phyloP scores from a whole-genome alignment of 768 basidiomycete species.

The Mrakia blollopis region DNA sequence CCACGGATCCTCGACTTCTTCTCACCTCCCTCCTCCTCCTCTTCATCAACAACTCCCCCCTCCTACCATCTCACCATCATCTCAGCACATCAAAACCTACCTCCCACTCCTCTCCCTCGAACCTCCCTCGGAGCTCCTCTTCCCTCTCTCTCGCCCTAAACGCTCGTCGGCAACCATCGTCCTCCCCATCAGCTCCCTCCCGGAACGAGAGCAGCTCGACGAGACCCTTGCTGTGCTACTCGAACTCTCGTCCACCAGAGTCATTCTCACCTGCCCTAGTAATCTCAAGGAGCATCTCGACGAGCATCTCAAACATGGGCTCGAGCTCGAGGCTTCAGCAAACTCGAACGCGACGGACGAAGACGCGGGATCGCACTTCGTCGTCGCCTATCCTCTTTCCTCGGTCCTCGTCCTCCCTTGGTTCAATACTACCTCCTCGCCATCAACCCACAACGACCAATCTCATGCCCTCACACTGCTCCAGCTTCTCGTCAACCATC shows the following conservation, averaged over 20 bases:
- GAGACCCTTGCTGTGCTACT: too few relatives aligned
- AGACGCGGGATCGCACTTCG: too few relatives aligned
- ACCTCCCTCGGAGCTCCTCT: neutral
- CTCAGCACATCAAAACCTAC: neutral
- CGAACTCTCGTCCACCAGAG: too few relatives aligned
- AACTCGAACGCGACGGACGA: neutral
- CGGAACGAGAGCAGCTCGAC: neutral
- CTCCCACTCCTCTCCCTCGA: neutral
- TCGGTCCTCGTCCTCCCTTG: neutral
- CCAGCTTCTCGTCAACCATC: neutral
- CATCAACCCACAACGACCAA: neutral
- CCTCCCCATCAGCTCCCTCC: neutral
- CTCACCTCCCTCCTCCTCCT: neutral
- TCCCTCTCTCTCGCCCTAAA: neutral
- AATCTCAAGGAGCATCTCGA: neutral
- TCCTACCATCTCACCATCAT: neutral
- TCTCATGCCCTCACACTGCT: neutral
- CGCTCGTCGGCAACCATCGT: neutral
- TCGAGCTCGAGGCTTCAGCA: neutral
- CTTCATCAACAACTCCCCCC: neutral
- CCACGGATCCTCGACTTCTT: too few relatives aligned
- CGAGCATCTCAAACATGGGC: neutral
- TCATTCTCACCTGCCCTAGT: neutral
- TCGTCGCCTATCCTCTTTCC: neutral
- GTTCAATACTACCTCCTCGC: neutral